A percentile compares a stretch with the other conserved stretches of the same genome.
Conservation (phyloP, 2,329 filamentous ascomycete species). For the Penicillium italicum region DNA sequence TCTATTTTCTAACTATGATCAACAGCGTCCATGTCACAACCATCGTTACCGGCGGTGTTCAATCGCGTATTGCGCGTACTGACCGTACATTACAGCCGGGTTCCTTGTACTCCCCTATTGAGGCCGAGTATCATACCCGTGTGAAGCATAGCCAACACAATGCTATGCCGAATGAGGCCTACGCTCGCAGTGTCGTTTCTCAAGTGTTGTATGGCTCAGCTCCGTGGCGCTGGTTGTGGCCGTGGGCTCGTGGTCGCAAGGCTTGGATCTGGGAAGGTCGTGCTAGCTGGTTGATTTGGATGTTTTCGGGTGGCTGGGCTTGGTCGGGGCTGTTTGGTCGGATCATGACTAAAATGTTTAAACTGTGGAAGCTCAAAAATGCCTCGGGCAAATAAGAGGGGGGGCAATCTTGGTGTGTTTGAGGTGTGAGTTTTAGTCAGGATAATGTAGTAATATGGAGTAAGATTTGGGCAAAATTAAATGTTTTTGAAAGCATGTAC, state of each 20-base stretch:
- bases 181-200: conserved; percentile 54
- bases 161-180: conserved; percentile 51
- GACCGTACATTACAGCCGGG: conserved; percentile 47
- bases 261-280: conserved; percentile 50
- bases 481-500: background rate
- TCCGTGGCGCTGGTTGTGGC: conserved; percentile 52
- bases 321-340: conserved; percentile 39
- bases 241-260: conserved; percentile 37
- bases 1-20: background rate
- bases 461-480: background rate
- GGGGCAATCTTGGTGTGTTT: background rate
- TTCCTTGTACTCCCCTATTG: conserved; percentile 53
- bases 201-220: conserved; percentile 49
- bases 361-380: conserved; percentile 41
- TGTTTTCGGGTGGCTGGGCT: conserved; percentile 49
- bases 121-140: conserved; percentile 50
- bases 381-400: conserved; percentile 10
- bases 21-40: conserved; percentile 50
- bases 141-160: conserved; percentile 53
- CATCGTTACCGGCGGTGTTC: conserved; percentile 59
- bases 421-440: background rate
- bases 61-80: conserved; percentile 55
- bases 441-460: background rate
- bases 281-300: conserved; percentile 51
- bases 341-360: conserved; percentile 52